Base-by-base conservation (phyloP, 1,284 basidiomycete genomes). In the Clitocybe nebularis region DNA sequence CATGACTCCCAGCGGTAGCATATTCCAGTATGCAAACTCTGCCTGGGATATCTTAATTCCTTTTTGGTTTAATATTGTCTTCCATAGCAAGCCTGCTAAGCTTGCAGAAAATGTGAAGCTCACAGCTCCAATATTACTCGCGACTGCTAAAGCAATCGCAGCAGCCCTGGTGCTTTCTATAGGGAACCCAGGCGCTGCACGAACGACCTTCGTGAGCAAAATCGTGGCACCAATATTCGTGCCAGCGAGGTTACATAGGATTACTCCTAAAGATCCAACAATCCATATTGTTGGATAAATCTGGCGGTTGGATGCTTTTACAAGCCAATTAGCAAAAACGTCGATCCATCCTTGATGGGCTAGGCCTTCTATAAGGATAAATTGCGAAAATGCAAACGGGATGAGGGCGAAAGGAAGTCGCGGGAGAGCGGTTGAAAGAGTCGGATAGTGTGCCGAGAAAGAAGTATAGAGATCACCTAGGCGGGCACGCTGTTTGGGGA, bases 181-280 rank as follows among this genome's bases (percentile, higher is more conserved):
- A 4, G 67, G 59, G 23, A 72, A 61, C 4, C 47, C 32, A 4
- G 48, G 48, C 9, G 68, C 62, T 4, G 70, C 70, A 9, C 69
- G 68, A 8, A 73, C 64, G 9, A 75, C 61, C 55, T 76, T 75
- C 16, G 73, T 75, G 10, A 97, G 77, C 16, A 99, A 74, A 56
- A 99, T 95, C 0, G 94, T 97, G 2, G 92, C 90, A 32, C 95
- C 95, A 43, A 98, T 97, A 61, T 97, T 97, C 7, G 94, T 97
- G 0, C 93, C 94, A 23, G 89, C 82, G 38, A 93, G 60, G 59
- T 96, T 96, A 66, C 93, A 96, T 7, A 94, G 71, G 16, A 93
- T 55, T 35, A 93, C 84, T 2, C 80, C 79, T 3, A 81, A 57
- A n/a, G 78, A 62, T 10, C 79, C 79, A 9, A 81, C 58, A 23